These are phyloP conservation scores for Aspergillus pseudoglaucus DNA, from an alignment of 2,329 filamentous ascomycete genomes.

Conservation along the genomic window DNA sequence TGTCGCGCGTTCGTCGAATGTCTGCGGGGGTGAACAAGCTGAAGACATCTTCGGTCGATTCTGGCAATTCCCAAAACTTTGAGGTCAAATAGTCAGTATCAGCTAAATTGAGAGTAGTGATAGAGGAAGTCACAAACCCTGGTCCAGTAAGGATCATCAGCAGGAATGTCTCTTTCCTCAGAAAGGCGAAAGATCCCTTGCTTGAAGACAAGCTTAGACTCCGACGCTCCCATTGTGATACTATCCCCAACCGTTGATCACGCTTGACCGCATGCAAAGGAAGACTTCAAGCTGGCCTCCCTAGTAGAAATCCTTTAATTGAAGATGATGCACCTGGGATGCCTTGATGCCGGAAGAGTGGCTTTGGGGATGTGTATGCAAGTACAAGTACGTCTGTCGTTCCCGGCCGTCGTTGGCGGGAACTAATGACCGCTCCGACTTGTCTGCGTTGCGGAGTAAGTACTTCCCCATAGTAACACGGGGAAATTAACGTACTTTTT, in stretches of 20 bases:
- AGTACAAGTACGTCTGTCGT: too few relatives aligned
- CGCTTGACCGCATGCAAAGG: neutral
- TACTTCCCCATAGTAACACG: too few relatives aligned
- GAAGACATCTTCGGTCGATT: slow-evolving; percentile 93
- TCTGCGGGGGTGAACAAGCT: slow-evolving; percentile 86
- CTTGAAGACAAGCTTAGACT: slow-evolving; percentile 98
- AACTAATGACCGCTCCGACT: too few relatives aligned
- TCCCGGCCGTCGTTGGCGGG: too few relatives aligned
- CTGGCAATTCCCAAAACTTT: slow-evolving; percentile 97
- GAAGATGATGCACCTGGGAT: neutral
- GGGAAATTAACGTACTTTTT: too few relatives aligned
- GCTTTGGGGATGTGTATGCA: too few relatives aligned
- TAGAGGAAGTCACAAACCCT: slow-evolving; percentile 54
- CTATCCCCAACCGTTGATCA: slow-evolving; percentile 19
- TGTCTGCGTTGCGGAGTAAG: too few relatives aligned
- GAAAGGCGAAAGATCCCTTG: slow-evolving; percentile 94
- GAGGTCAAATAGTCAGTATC: slow-evolving; percentile 15
- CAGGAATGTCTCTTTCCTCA: slow-evolving; percentile 80
- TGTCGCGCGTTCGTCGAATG: slow-evolving; percentile 80
- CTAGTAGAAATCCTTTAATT: neutral
- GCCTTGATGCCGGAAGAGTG: neutral
- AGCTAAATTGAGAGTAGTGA: neutral
- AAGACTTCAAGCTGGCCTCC: neutral
- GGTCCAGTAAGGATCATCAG: slow-evolving; percentile 88
- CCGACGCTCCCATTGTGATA: slow-evolving; percentile 81